Evolutionary conservation across 306 rosid genomes (phyloP), one percentile per base, ranked within the genome.

Genomic region (Phaseolus lunatus): DNA sequence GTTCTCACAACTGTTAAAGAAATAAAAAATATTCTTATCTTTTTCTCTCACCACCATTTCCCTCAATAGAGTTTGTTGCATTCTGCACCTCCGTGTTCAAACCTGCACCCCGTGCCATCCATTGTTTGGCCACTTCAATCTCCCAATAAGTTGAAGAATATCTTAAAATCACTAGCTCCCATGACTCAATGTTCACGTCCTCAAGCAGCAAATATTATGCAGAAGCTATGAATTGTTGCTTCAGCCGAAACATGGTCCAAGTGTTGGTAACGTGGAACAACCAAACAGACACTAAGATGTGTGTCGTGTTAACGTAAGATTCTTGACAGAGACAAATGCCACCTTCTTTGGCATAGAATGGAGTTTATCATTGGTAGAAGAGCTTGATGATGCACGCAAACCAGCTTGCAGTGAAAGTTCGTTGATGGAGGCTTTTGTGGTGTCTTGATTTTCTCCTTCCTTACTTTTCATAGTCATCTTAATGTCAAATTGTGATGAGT

Each of bases 311-410:
- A 73, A 9, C 39, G 52, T 41, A 16, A 88, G 88, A 69, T 79
- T 83, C 72, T 85, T 87, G 47, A 92, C 71, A 0, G 94, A 87
- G 67, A 94, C 57, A 82, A 90, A 94, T 13, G 96, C 97, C 20
- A 88, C 91, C 80, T 87, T 89, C 75, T 80, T 84, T 0, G 84
- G 71, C 61, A 76, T 44, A 19, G 88, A 78, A 72, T 70, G 54
- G 33, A n/a, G 79, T 58, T 78, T 66, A 31, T 81, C 62, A 57
- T 63, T 18, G 33, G 78, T 19, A 57, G 83, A 76, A 44, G 84
- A 62, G 45, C 15, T 44, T 39, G 86, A 59, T 53, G 67, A 61
- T 57, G 76, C 57, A 78, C 49, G 75, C 73, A 81, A 80, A 63
- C 77, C 66, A 44, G 33, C 73, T 37, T 76, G 77, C 59, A 33